phyloP scores from a whole-genome alignment of 2,329 filamentous ascomycete species.

The Alternaria triticimaculans region DNA sequence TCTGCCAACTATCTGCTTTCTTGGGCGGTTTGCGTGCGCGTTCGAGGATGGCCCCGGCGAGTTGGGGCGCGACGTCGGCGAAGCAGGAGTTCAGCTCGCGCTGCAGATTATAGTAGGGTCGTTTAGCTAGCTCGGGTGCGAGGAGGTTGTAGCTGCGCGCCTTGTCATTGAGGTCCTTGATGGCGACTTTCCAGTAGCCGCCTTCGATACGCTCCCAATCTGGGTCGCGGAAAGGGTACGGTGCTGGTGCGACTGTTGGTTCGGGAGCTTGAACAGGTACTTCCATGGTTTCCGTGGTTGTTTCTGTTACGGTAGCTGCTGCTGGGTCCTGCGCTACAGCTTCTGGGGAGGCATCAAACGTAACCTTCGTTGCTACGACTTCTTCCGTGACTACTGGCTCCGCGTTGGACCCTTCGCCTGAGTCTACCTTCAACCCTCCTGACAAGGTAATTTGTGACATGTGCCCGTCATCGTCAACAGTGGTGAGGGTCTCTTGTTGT shows the following conservation, averaged over 20 bases:
- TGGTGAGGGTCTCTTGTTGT: conserved; percentile 53
- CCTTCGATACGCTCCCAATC: conserved; percentile 76
- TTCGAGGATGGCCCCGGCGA: conserved; percentile 75
- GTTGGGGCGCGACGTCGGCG: conserved; percentile 79
- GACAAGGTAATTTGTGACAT: conserved; percentile 57
- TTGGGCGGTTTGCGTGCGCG: conserved; percentile 62
- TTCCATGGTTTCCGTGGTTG: conserved; percentile 23
- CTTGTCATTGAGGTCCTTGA: conserved; percentile 78
- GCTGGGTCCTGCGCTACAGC: neutral
- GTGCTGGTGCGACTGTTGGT: conserved; percentile 46
- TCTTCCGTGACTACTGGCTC: conserved; percentile 34
- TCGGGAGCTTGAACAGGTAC: conserved; percentile 12
- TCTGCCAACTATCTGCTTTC: conserved; percentile 48
- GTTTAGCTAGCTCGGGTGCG: conserved; percentile 90
- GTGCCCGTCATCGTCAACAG: conserved; percentile 54
- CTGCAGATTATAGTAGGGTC: conserved; percentile 85
- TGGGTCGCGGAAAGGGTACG: conserved; percentile 75
- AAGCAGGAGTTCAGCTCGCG: conserved; percentile 83
- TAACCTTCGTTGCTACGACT: conserved; percentile 30
- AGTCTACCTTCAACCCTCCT: conserved; percentile 49
- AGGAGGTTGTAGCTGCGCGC: conserved; percentile 93
- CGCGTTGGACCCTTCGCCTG: conserved; percentile 11
- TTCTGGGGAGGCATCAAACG: conserved; percentile 16
- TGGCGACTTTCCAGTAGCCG: conserved; percentile 76
- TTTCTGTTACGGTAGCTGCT: neutral